phyloP scores from a whole-genome alignment of 2,329 filamentous ascomycete genomes.

The Talaromyces funiculosus region DNA sequence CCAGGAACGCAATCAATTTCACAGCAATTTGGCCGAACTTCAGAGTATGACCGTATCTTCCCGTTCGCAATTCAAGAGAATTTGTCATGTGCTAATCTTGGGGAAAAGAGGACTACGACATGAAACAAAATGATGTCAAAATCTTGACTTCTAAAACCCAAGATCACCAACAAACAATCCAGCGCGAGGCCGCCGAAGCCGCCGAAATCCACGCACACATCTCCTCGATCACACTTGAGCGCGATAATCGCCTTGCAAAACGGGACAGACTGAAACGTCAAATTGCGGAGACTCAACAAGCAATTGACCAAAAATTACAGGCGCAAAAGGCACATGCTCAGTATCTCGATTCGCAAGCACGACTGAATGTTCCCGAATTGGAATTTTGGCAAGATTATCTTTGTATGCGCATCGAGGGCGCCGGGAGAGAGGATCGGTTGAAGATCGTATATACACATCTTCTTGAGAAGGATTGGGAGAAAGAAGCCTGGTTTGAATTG shows the following conservation, averaged over 20 bases:
- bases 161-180: slow-evolving; percentile 51
- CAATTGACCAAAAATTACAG: slow-evolving; percentile 41
- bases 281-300: slow-evolving; percentile 47
- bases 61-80: too few species aligned
- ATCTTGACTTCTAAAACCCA: slow-evolving; percentile 57
- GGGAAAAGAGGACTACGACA: slow-evolving; percentile 73
- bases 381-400: slow-evolving; percentile 94
- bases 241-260: slow-evolving; percentile 49
- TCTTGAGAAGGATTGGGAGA: slow-evolving; percentile 79
- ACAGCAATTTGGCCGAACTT: slow-evolving; percentile 80
- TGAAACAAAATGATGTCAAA: slow-evolving; percentile 82
- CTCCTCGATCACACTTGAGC: slow-evolving; percentile 50
- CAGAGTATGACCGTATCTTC: too few species aligned
- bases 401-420: slow-evolving; percentile 82
- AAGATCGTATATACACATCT: slow-evolving; percentile 88
- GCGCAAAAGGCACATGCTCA: slow-evolving; percentile 51
- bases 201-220: slow-evolving; percentile 59
- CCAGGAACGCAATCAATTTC: slow-evolving; percentile 91
- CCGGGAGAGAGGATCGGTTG: slow-evolving; percentile 73
- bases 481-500: slow-evolving; percentile 90
- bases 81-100: too few species aligned
- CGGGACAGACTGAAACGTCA: slow-evolving; percentile 53
- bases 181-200: slow-evolving; percentile 57
- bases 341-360: slow-evolving; percentile 73
- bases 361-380: slow-evolving; percentile 87